A percentile compares a stretch with the other conserved stretches of the same genome.
Conservation (phyloP, 2,329 filamentous ascomycete species). For the Geosmithia putterillii region DNA sequence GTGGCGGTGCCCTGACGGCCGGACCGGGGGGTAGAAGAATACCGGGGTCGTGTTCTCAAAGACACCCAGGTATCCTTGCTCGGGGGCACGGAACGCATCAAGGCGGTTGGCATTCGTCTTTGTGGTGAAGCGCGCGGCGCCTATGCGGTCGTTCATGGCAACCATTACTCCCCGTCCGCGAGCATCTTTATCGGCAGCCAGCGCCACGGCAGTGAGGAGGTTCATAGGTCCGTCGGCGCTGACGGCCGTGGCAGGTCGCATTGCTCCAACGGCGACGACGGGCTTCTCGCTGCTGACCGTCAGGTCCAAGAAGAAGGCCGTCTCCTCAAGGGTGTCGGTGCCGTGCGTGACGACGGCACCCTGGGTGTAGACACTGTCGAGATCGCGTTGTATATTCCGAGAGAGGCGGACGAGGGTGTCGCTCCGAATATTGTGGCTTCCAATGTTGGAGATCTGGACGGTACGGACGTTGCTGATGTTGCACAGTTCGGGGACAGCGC, state of each 20-base stretch:
- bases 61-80: slow-evolving; percentile 43
- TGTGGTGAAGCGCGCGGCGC: slow-evolving; percentile 41
- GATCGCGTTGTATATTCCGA: slow-evolving; percentile 32
- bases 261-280: slow-evolving; percentile 47
- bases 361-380: slow-evolving; percentile 26
- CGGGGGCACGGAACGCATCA: slow-evolving; percentile 47
- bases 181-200: slow-evolving; percentile 34
- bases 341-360: slow-evolving; percentile 52
- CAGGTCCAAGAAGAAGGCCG: slow-evolving; percentile 49
- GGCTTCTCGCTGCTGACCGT: slow-evolving; percentile 45
- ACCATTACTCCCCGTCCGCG: slow-evolving; percentile 43
- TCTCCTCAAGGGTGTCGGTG: slow-evolving; percentile 53
- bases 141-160: slow-evolving; percentile 50
- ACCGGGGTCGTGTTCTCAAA: slow-evolving; percentile 45
- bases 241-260: slow-evolving; percentile 50
- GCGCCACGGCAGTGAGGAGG: slow-evolving; percentile 44
- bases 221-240: slow-evolving; percentile 53
- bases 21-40: slow-evolving; percentile 44
- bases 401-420: slow-evolving; percentile 33
- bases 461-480: slow-evolving; percentile 42
- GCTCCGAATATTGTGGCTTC: slow-evolving; percentile 33
- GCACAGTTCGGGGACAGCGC: slow-evolving; percentile 40
- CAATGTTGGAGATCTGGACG: slow-evolving; percentile 37
- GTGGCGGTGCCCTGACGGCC: slow-evolving; percentile 31
- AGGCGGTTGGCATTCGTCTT: slow-evolving; percentile 52